These are phyloP conservation scores for Arthrobotrys sphaeroides DNA, from an alignment of 2,329 filamentous ascomycete genomes.

Conservation along the genomic window DNA sequence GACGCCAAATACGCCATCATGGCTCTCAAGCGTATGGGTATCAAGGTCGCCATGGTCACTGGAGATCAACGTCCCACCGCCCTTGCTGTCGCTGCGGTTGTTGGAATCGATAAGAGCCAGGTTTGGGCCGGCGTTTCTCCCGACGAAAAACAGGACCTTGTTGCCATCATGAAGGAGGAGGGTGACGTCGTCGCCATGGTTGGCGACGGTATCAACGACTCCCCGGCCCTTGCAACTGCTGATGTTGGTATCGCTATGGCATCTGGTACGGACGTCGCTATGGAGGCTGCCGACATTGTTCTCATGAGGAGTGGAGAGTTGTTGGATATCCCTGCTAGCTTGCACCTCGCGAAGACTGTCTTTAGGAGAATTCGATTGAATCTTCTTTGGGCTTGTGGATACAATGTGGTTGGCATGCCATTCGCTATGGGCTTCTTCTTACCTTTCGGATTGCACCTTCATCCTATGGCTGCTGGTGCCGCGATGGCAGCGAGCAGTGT, in stretches of 20 bases:
- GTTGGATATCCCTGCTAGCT: conserved; percentile 87
- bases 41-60: conserved; percentile 90
- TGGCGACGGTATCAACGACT: conserved; percentile 98
- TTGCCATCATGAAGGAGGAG: conserved; percentile 76
- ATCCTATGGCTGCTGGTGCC: conserved; percentile 91
- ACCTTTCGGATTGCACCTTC: conserved; percentile 84
- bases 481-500: conserved; percentile 94
- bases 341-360: conserved; percentile 83
- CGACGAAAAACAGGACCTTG: conserved; percentile 87
- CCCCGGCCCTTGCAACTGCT: conserved; percentile 89
- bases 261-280: conserved; percentile 93
- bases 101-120: conserved; percentile 79
- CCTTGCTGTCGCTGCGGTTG: conserved; percentile 79
- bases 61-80: conserved; percentile 89
- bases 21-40: conserved; percentile 83
- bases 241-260: conserved; percentile 92
- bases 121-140: conserved; percentile 90
- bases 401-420: conserved; percentile 89
- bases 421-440: conserved; percentile 98
- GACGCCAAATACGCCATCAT: conserved; percentile 82
- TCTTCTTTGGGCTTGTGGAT: conserved; percentile 88
- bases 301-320: conserved; percentile 92
- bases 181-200: conserved; percentile 93
- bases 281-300: conserved; percentile 95
- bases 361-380: conserved; percentile 95